A percentile compares a stretch with the other conserved stretches of the same genome.
Conservation (phyloP, 2,329 filamentous ascomycete genomes). For the Cladorrhinum sp. region DNA sequence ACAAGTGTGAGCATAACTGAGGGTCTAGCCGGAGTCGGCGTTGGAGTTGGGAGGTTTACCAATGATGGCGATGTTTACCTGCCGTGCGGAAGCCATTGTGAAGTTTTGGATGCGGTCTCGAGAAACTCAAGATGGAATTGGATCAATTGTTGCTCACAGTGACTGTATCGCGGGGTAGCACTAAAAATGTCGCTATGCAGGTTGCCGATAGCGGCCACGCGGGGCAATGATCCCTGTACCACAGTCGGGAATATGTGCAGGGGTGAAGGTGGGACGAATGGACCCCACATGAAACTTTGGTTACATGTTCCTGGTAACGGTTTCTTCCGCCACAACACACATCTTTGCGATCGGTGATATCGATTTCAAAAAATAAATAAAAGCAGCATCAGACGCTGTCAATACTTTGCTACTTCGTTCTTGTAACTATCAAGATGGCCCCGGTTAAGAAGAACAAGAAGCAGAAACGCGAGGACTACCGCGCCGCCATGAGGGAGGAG, state of each 20-base stretch:
- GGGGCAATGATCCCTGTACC: slow-evolving; percentile 4
- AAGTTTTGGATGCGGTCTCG: slow-evolving; percentile 1
- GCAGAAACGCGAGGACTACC: slow-evolving; percentile 65
- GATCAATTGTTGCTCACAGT: slow-evolving; percentile 4
- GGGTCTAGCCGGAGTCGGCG: neutral
- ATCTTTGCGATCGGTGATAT: neutral
- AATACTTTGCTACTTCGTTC: too few relatives aligned
- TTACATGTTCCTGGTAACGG: neutral
- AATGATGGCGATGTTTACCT: slow-evolving; percentile 44
- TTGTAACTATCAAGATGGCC: too few relatives aligned
- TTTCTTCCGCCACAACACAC: slow-evolving; percentile 5
- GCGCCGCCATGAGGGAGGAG: slow-evolving; percentile 51
- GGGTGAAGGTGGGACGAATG: neutral
- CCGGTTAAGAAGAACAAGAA: slow-evolving; percentile 49
- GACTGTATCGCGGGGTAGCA: slow-evolving; percentile 21
- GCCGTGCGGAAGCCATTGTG: slow-evolving; percentile 32
- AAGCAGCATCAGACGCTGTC: neutral
- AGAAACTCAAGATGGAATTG: neutral
- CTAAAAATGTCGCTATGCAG: slow-evolving; percentile 26
- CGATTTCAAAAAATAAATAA: neutral
- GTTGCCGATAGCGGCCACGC: slow-evolving; percentile 30
- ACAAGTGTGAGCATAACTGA: slow-evolving; percentile 7
- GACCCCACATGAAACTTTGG: slow-evolving; percentile 8
- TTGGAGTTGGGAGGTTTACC: slow-evolving; percentile 30
- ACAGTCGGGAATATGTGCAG: neutral